A percentile compares a stretch with the other conserved stretches of the same genome.
phyloP scores from a whole-genome alignment of 2,329 filamentous ascomycete species.

The Chaetomiaceae sp. region DNA sequence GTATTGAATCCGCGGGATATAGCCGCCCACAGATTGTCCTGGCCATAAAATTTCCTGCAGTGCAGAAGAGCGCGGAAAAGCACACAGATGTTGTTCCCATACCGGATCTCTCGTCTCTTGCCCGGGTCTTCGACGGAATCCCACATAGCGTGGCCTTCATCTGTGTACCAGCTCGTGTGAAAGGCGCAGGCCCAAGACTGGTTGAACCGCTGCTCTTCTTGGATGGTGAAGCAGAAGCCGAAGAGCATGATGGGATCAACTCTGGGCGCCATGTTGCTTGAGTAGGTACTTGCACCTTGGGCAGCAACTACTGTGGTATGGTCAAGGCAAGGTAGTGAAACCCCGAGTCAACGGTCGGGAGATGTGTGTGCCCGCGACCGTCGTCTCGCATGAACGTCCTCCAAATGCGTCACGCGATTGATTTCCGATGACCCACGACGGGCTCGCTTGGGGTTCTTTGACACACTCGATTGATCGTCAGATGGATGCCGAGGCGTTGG shows the following conservation, averaged over 20 bases:
- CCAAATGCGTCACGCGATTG: too few species aligned
- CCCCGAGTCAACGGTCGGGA: too few species aligned
- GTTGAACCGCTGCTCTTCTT: conserved; percentile 16
- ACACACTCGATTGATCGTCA: too few species aligned
- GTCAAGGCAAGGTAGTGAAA: too few species aligned
- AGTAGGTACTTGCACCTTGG: too few species aligned
- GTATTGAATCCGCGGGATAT: conserved; percentile 19
- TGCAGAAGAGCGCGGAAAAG: conserved; percentile 20
- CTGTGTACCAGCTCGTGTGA: conserved; percentile 18
- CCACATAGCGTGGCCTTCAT: conserved; percentile 13
- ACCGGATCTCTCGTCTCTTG: conserved; percentile 22
- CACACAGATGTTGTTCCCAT: conserved; percentile 24
- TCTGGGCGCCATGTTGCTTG: conserved; percentile 4
- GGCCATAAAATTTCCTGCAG: conserved; percentile 10
- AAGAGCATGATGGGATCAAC: conserved; percentile 19
- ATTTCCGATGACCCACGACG: too few species aligned
- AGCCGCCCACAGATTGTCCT: conserved; percentile 18
- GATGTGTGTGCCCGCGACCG: too few species aligned
- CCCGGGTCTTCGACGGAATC: conserved; percentile 5
- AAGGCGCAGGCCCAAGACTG: conserved; percentile 19
- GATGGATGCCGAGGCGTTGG: too few species aligned
- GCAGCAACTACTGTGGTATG: too few species aligned
- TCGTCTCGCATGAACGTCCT: too few species aligned
- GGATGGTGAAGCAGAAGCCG: conserved; percentile 19
- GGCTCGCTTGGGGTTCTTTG: too few species aligned